Evolutionary conservation across 2,329 filamentous ascomycete genomes (phyloP).

Genomic region (Rhynchosporium agropyri): DNA sequence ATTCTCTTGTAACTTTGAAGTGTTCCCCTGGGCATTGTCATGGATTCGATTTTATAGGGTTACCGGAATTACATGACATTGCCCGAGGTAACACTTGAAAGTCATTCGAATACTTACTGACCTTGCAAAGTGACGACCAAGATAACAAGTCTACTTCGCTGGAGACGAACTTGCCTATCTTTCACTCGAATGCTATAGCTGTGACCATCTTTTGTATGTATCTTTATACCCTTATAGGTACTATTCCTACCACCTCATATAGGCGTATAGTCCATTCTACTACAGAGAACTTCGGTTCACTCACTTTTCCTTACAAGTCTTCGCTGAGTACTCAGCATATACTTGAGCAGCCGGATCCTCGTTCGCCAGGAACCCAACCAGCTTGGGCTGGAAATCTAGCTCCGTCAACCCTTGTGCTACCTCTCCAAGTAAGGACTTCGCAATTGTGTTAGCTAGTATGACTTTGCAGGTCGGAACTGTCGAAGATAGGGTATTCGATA

Average conservation of each 20-base stretch:
- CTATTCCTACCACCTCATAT: background rate
- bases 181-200: background rate
- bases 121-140: no score
- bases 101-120: no score
- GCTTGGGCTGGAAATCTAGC: constrained; percentile 71
- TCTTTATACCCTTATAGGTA: background rate
- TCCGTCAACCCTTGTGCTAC: constrained; percentile 74
- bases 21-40: no score
- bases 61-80: no score
- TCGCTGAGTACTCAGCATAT: constrained; percentile 97
- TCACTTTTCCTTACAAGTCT: constrained; percentile 96
- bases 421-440: constrained; percentile 77
- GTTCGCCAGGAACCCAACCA: constrained; percentile 92
- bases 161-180: no score
- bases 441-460: constrained; percentile 83
- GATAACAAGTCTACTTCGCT: no score
- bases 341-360: constrained; percentile 86
- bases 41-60: no score
- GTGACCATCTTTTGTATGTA: background rate
- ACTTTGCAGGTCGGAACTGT: constrained; percentile 76
- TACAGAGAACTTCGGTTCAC: constrained; percentile 40
- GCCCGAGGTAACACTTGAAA: no score
- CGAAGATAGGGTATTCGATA: no score
- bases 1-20: no score
- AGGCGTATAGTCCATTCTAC: background rate